Evolutionary conservation across 2,329 filamentous ascomycete genomes (phyloP), one percentile per base, ranked within the genome.

Genomic region (Nothopassalora personata): DNA sequence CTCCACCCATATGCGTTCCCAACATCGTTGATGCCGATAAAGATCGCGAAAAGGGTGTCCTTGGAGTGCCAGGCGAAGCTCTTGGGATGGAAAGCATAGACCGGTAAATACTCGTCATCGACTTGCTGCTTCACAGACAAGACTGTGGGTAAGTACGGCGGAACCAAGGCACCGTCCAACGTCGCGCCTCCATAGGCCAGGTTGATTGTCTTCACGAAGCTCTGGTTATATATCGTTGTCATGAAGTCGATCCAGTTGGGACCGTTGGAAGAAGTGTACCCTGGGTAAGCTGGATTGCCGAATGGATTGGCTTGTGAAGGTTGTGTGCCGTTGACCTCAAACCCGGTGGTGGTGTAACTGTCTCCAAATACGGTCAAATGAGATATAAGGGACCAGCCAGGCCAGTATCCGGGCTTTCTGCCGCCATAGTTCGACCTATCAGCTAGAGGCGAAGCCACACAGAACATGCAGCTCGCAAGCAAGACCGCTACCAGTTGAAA

Each of bases 331-430:
- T 72, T 78, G 45, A 80, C 73, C 59, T 85, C 73, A 71, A 87
- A 88, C 5, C 80, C 80, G 2, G 82, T 84, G 60, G 80, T 78
- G 1, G 82, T 82, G 72, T 86, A 86, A 1, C 81, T 84, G 66
- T 86, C 81, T 43, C 83, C 83, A 64, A 72, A 72, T n/a, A 67
- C 59, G 39, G 69, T 28, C 47, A 60, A 48, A 43, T 60, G 47
- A 4, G 28, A 19, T 10, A 56, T 43, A 19, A 48, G 36, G 18
- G 11, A 28, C 57, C 48, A 55, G 15, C 53, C 36, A 23, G 53
- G 47, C 47, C 49, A 53, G 31, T 33, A 34, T 10, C 19, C 28
- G 3, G 27, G 7, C 15, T 19, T n/a, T 18, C 23, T 34, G 9
- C 49, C 11, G 30, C 30, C 49, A 34, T 34, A 31, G 49, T 30